Evolutionary conservation across 2,329 filamentous ascomycete genomes (phyloP).

Genomic region (Epichloe aotearoae): DNA sequence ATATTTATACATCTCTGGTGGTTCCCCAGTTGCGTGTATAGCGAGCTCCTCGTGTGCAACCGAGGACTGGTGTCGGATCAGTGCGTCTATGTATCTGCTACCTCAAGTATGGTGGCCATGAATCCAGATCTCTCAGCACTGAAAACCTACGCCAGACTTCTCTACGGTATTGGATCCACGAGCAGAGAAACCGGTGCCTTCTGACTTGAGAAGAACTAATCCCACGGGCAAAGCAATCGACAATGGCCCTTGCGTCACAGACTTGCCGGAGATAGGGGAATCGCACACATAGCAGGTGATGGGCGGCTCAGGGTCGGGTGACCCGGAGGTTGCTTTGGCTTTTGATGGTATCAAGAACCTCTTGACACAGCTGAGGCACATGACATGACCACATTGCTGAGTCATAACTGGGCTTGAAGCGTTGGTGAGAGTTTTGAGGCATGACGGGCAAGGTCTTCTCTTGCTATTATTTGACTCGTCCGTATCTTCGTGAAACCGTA

Average conservation of each 20-base stretch:
- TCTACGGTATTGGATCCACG: slow-evolving; percentile 74
- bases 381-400: slow-evolving; percentile 81
- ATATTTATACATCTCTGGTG: neutral
- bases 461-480: slow-evolving; percentile 30
- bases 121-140: slow-evolving; percentile 43
- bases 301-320: slow-evolving; percentile 32
- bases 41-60: neutral
- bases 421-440: slow-evolving; percentile 72
- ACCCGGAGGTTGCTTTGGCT: slow-evolving; percentile 17
- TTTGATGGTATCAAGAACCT: slow-evolving; percentile 61
- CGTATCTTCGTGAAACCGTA: slow-evolving; percentile 64
- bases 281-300: slow-evolving; percentile 74
- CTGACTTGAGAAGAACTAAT: slow-evolving; percentile 65
- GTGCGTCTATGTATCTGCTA: neutral
- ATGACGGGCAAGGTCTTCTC: slow-evolving; percentile 60
- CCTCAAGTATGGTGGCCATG: neutral
- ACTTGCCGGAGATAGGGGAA: slow-evolving; percentile 48
- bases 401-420: slow-evolving; percentile 69
- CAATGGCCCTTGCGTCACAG: slow-evolving; percentile 24
- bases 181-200: slow-evolving; percentile 86
- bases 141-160: slow-evolving; percentile 67
- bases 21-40: neutral
- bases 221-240: slow-evolving; percentile 54
- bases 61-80: neutral
- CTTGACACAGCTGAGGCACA: slow-evolving; percentile 73